Percentiles rank a stretch among this genome's conserved stretches.
phyloP scores from a whole-genome alignment of 345 rosid species.

The Lagerstroemia speciosa region DNA sequence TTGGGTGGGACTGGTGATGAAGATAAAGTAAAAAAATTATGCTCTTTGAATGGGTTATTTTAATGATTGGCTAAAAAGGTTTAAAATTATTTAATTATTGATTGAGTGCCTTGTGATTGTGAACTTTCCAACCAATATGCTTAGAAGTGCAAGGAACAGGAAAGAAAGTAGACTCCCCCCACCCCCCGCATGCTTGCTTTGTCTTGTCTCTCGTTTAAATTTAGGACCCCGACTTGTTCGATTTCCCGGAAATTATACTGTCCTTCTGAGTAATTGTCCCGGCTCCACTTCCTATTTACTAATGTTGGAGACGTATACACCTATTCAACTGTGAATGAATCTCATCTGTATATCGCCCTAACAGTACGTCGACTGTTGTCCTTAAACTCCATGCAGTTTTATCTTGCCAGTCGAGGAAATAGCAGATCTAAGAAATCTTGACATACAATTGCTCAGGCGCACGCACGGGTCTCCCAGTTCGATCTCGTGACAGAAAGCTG shows the following conservation, averaged over 20 bases:
- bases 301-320: no score
- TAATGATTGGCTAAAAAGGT: neutral
- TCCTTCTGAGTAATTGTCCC: neutral
- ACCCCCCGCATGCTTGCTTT: neutral
- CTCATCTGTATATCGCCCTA: no score
- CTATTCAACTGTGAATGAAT: no score
- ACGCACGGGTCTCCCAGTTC: no score
- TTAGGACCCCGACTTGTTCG: neutral
- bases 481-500: no score
- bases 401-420: no score
- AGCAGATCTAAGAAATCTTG: no score
- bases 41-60: neutral
- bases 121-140: neutral
- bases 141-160: neutral
- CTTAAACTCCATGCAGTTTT: no score
- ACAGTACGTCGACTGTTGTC: no score
- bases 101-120: neutral
- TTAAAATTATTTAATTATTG: neutral
- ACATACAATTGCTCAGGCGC: no score
- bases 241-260: neutral
- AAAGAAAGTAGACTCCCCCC: neutral
- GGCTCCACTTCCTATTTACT: neutral
- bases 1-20: neutral
- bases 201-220: constrained; percentile 2
- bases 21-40: neutral